Percentiles rank a stretch among this genome's conserved stretches.
Evolutionary conservation across 2,329 filamentous ascomycete species (phyloP).

Genomic region (Colletotrichum siamense): DNA sequence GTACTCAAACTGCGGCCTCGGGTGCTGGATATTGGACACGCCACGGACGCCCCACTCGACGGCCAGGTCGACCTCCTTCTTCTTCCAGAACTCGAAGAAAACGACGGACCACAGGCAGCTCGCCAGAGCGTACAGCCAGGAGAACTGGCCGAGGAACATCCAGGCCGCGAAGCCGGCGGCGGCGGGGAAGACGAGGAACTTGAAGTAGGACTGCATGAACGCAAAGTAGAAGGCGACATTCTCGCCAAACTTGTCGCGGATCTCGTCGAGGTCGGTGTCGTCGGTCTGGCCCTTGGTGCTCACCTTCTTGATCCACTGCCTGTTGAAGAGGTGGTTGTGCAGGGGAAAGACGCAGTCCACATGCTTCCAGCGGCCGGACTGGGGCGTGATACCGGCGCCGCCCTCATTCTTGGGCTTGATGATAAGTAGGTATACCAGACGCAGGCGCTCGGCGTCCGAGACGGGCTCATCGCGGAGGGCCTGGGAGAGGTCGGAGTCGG

Average conservation of each 20-base stretch:
- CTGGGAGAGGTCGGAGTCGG: slow-evolving; percentile 72
- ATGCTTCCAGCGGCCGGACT: slow-evolving; percentile 72
- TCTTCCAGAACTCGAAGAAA: slow-evolving; percentile 96
- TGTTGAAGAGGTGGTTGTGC: slow-evolving; percentile 79
- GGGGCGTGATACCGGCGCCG: slow-evolving; percentile 78
- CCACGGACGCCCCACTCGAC: slow-evolving; percentile 89
- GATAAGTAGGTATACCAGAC: slow-evolving; percentile 87
- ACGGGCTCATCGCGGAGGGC: slow-evolving; percentile 77
- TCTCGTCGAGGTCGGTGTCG: slow-evolving; percentile 71
- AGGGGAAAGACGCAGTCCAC: slow-evolving; percentile 79
- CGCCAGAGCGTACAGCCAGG: slow-evolving; percentile 77
- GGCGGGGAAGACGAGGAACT: slow-evolving; percentile 83
- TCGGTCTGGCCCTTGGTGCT: slow-evolving; percentile 74
- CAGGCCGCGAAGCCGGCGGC: slow-evolving; percentile 78
- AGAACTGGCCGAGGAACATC: slow-evolving; percentile 85
- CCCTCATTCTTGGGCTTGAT: slow-evolving; percentile 75
- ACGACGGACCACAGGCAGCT: slow-evolving; percentile 87
- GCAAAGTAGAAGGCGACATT: slow-evolving; percentile 95
- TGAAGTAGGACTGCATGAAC: slow-evolving; percentile 90
- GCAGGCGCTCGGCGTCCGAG: slow-evolving; percentile 85
- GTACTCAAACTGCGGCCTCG: slow-evolving; percentile 78
- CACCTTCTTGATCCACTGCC: slow-evolving; percentile 76
- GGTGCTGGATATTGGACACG: slow-evolving; percentile 81
- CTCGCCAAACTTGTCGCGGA: slow-evolving; percentile 80
- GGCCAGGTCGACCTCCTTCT: slow-evolving; percentile 85